phyloP scores from a whole-genome alignment of 2,329 filamentous ascomycete species.

The Tolypocladium ovalisporum region DNA sequence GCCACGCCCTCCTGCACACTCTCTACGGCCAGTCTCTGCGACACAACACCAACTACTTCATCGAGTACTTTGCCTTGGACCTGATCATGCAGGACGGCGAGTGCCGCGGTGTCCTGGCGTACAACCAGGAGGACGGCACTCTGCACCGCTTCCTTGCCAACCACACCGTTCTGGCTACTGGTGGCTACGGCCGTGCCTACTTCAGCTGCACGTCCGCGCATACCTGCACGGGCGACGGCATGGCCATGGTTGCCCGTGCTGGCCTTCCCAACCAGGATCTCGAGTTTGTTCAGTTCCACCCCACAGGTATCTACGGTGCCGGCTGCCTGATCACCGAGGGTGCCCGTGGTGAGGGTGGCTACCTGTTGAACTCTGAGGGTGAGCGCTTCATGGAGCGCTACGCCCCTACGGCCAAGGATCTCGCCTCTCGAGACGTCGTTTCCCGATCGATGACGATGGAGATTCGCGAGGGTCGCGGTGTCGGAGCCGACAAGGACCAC shows the following conservation, averaged over 20 bases:
- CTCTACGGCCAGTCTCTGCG: constrained; percentile 94
- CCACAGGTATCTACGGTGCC: constrained; percentile 96
- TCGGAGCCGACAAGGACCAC: constrained; percentile 94
- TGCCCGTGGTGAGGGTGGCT: constrained; percentile 95
- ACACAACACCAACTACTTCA: constrained; percentile 99
- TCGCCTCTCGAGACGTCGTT: constrained; percentile 91
- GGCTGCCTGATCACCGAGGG: constrained; percentile 97
- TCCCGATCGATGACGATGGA: constrained; percentile 97
- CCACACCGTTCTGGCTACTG: constrained; percentile 93
- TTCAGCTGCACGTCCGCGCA: constrained; percentile 97
- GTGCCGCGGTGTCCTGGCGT: constrained; percentile 92
- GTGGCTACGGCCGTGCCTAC: constrained; percentile 95
- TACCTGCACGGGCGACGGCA: constrained; percentile 97
- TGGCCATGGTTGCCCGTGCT: constrained; percentile 97
- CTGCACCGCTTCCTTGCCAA: constrained; percentile 94
- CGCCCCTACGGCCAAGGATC: constrained; percentile 93
- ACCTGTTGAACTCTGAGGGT: constrained; percentile 93
- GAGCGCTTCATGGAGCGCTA: constrained; percentile 99
- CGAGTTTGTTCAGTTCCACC: constrained; percentile 99
- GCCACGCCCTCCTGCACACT: constrained; percentile 94
- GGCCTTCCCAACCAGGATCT: constrained; percentile 98
- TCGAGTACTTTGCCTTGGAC: constrained; percentile 96
- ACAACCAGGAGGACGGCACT: constrained; percentile 98
- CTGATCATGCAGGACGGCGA: constrained; percentile 95
- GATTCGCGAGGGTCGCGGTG: constrained; percentile 94